Base-by-base conservation (phyloP, 202 grass and related monocot genomes). In the Hordeum pubiflorum region DNA sequence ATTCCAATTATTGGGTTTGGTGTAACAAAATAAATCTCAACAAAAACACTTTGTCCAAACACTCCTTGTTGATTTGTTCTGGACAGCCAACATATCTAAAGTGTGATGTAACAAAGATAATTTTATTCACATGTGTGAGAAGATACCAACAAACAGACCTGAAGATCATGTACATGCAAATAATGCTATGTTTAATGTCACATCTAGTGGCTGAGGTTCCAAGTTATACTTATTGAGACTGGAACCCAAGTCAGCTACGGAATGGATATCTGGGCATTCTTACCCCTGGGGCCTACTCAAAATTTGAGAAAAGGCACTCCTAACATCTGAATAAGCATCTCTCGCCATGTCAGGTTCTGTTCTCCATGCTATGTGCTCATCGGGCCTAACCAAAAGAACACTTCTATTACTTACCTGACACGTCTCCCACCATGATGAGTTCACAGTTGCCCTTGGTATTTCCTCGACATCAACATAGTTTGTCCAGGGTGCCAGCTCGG, bases 331-430 rank as follows among this genome's bases (percentile, higher is more conserved):
- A 76, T 71, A 78, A 9, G 56, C 72, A 58, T 91, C 85, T 12
- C 15, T 56, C 32, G 78, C 80, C 40, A 7, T 69, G 21, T 89
- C 75, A 23, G 88, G 86, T 77, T 94, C 88, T 10, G 59, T 36
- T 72, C 52, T 88, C 92, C 95, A 98, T 75, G 92, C 92, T 80
- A 98, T 85, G 77, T 98, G 95, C 84, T 95, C 95, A 77, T 98
- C 90, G 31, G 95, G 95, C 61, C 92, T 84, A 52, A 95, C 92
- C 85, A 98, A 87, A 79, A 98, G 41, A 37, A 87, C 74, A 77
- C 57, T 91, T 39, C 84, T 72, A 23, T 82, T 83, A 4, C 77
- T 88, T 20, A 89, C 91, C 14, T 73, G 74, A 73, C 90, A 95
- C 63, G 84, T 79, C 38, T 95, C 92, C 92, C 92, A 95, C 92